Evolutionary conservation across 73 alveolate genomes (phyloP), one percentile per base, ranked within the genome.

Genomic region (Loxodes magnus): DNA sequence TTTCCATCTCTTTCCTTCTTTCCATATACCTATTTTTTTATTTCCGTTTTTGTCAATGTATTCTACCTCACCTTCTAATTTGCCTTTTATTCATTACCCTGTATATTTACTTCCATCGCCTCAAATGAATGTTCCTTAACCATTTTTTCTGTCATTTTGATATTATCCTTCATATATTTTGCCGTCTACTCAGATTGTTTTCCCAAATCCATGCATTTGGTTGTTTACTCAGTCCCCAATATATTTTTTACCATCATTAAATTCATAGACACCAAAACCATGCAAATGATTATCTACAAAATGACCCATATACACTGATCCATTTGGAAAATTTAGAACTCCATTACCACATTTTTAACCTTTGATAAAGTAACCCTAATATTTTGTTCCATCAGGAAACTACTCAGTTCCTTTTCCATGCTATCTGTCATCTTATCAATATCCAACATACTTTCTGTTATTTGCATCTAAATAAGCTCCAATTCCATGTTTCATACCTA

Each of bases 381-480:
- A 46, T 1, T 19, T 24, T 10, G 27, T 41, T 41, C 59, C 59
- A 24, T 46, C 59, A 46, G 7, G 14, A 12, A 14, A 46, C 2
- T 46, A 20, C 27, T 46, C 59, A 25, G 22, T 46, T 22, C 59
- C 59, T 10, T 22, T 17, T 46, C 59, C 59, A 2, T 24, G 17
- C 22, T 12, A 7, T n/a, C 10, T 2, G 1, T 41, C 59, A 17
- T 17, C 17, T 46, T 46, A n/a, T n/a, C 22, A 46, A 19, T n/a
- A 25, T 0, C 59, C 59, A 25, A 25, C 59, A 46, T 12, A 46
- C 17, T 17, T 22, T 7, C 43, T 9, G 23, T 41, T 41, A 19
- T 46, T 41, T n/a, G 43, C 14, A n/a, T 33, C 14, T 33, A n/a
- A 16, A 12, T n/a, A n/a, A 0, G 2, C 14, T 33, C 43, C 43